Percentiles rank a stretch among this genome's conserved stretches.
Conservation (phyloP, 116 monocot species). For the Thalassia testudinum region DNA sequence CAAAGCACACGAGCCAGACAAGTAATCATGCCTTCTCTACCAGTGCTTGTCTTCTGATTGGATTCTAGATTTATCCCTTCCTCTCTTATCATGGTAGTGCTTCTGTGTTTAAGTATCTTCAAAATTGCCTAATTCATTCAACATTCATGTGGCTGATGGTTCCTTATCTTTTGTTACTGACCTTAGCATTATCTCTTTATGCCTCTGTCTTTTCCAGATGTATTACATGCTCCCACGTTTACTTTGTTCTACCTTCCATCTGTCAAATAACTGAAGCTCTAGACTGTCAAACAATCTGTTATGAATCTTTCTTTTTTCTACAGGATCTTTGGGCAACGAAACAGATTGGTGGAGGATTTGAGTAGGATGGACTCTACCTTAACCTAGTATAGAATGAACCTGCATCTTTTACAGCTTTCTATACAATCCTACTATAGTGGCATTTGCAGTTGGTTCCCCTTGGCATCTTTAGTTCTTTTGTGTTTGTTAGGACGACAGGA, state of each 20-base stretch:
- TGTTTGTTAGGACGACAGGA: too few species aligned
- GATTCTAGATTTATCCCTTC: too few species aligned
- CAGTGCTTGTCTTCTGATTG: too few species aligned
- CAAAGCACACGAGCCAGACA: too few species aligned
- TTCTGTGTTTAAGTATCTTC: too few species aligned
- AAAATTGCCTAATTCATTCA: background rate
- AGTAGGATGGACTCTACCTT: background rate
- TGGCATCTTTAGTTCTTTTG: too few species aligned
- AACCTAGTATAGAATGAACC: background rate
- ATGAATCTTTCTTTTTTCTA: background rate
- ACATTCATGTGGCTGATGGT: background rate
- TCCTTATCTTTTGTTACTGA: background rate
- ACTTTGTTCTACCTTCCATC: background rate
- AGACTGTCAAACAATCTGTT: background rate
- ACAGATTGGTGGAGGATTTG: background rate
- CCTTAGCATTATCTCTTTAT: background rate
- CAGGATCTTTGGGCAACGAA: background rate
- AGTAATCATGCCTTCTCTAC: too few species aligned
- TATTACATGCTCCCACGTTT: too few species aligned
- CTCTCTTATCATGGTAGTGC: too few species aligned
- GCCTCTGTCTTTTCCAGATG: background rate
- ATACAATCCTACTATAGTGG: background rate
- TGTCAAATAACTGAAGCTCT: background rate
- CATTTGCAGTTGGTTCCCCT: too few species aligned
- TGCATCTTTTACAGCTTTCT: background rate